Base-by-base conservation (phyloP, 75 land plant genomes). In the Ceratopteris richardii region DNA sequence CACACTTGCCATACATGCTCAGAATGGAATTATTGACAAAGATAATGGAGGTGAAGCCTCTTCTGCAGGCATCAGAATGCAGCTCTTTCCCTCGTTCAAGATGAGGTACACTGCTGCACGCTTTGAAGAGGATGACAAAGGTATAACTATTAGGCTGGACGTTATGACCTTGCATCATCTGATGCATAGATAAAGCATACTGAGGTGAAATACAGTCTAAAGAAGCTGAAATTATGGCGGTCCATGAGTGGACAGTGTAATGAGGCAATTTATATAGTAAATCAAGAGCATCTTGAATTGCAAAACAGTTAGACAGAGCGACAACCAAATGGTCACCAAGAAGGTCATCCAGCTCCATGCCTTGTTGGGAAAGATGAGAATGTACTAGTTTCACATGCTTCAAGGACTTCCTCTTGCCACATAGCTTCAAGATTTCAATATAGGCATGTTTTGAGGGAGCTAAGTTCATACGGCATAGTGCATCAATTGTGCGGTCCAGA, bases 1-100 rank as follows among this genome's bases (percentile, higher is more conserved):
- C 57, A 54, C 57, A 54, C 31, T 54, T 54, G 2, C 31, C 57
- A 26, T 54, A 54, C 57, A 54, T 54, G 27, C 31, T 22, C 3
- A 54, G 5, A 28, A 54, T 7, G 5, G 31, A 18, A 23, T 30
- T 54, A 6, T 17, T 25, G 11, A 54, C 27, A 54, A 22, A 27
- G 4, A 54, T 16, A 54, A 2, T 22, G 17, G 18, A 21, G 1
- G 3, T 6, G 11, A 54, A 26, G 3, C 57, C 57, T 17, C 17
- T 22, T 23, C 23, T n/a, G 3, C 9, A 10, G 16, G 31, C 31
- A 27, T 54, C 23, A 21, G 18, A 17, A 26, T 54, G 57, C 5
- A 54, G 29, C 3, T 22, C n/a, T 26, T 26, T 54, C 2, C 57
- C 57, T 28, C 17, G 27, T 54, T 28, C 9, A 54, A 9, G 57